Evolutionary conservation across 1,139 yeast species (phyloP).

Genomic region (Blastobotrys illinoisensis): DNA sequence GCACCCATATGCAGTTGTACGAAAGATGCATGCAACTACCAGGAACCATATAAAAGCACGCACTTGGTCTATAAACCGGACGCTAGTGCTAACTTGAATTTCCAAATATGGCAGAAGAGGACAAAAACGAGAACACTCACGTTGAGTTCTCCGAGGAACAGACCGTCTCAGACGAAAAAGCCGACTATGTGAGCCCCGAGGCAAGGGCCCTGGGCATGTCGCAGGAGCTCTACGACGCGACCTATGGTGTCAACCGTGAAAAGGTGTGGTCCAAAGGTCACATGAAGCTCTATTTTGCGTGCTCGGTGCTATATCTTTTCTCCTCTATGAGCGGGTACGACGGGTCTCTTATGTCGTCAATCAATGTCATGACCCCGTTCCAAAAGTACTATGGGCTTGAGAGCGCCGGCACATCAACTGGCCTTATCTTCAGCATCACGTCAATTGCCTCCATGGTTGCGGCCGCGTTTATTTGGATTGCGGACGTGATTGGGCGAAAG

Average conservation of each 20-base stretch:
- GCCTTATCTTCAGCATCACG: constrained; percentile 13
- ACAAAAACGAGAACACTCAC: not conserved
- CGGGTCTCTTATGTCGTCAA: constrained; percentile 15
- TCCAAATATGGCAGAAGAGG: not conserved
- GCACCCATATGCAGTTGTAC: not conserved
- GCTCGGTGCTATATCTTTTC: constrained; percentile 29
- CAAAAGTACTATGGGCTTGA: constrained; percentile 11
- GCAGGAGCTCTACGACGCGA: constrained; percentile 15
- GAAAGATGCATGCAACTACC: not conserved
- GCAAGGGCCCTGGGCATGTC: constrained; percentile 11
- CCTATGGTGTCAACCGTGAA: constrained; percentile 11
- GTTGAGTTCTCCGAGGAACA: not conserved
- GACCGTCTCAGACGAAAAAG: constrained; percentile 2
- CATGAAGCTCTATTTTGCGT: constrained; percentile 12
- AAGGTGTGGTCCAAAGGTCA: constrained; percentile 13
- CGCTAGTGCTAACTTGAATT: no score
- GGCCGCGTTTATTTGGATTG: constrained; percentile 14
- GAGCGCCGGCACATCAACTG: constrained; percentile 11
- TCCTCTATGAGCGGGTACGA: constrained; percentile 42
- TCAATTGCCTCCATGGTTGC: constrained; percentile 12
- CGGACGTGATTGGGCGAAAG: constrained; percentile 15
- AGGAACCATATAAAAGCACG: not conserved
- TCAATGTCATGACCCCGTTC: constrained; percentile 15
- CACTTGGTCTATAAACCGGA: not conserved
- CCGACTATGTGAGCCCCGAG: constrained; percentile 3